Conservation (phyloP, 176 grass and related monocot genomes). For the Ampelocalamus luodianensis region DNA sequence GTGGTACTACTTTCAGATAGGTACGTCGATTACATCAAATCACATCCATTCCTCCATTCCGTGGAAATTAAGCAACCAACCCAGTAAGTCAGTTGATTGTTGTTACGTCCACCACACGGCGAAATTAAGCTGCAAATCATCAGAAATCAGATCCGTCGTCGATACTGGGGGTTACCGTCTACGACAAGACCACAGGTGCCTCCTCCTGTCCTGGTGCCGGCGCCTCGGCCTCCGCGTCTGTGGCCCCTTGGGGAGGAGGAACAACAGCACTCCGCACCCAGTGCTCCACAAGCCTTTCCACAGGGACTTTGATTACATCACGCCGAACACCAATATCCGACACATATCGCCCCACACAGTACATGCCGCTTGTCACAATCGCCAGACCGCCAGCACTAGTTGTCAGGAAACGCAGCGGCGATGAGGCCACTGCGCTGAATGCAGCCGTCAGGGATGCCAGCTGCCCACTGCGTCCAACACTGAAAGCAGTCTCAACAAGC, state of each 20-base stretch:
- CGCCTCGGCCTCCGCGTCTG: background rate
- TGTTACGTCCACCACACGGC: too few species aligned
- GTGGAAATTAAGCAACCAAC: too few species aligned
- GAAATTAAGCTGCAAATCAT: too few species aligned
- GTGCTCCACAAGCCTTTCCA: constrained; percentile 61
- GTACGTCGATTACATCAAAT: too few species aligned
- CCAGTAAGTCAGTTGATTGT: too few species aligned
- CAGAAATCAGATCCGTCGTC: too few species aligned
- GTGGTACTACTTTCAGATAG: too few species aligned
- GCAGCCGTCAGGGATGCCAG: constrained; percentile 66
- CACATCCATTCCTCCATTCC: too few species aligned
- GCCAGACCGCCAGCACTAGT: constrained; percentile 51
- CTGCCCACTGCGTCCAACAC: constrained; percentile 84
- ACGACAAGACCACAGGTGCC: too few species aligned
- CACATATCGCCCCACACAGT: constrained; percentile 64
- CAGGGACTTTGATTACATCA: constrained; percentile 62
- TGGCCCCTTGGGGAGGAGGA: background rate
- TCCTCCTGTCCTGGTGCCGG: background rate
- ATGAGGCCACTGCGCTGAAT: constrained; percentile 52
- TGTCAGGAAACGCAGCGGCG: constrained; percentile 65
- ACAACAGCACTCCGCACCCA: background rate
- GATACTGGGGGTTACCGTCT: too few species aligned
- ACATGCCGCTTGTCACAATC: constrained; percentile 53
- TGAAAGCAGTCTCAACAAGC: constrained; percentile 68
- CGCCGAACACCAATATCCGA: constrained; percentile 66